These are phyloP conservation scores for Encephalitozoon cuniculi DNA, from an alignment of 371 early-diverging fungal genomes.

Conservation along the genomic window DNA sequence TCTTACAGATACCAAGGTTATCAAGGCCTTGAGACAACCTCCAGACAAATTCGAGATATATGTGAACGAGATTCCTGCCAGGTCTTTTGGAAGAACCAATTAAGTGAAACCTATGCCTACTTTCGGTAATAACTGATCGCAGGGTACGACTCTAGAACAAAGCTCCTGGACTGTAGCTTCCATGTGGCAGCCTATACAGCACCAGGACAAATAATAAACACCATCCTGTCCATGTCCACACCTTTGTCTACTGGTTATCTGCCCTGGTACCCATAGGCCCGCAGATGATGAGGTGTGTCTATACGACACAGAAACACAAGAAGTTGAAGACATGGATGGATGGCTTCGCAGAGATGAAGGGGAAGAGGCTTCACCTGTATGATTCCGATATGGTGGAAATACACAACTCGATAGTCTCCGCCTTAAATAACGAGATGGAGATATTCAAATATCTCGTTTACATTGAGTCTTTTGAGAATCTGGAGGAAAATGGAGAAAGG, in stretches of 20 bases:
- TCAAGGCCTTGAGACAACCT: background rate
- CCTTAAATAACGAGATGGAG: slow-evolving; percentile 27
- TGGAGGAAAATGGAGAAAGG: background rate
- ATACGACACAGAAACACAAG: slow-evolving; percentile 40
- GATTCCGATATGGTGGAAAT: slow-evolving; percentile 20
- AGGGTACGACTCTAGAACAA: too few species aligned
- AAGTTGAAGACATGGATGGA: slow-evolving; percentile 43
- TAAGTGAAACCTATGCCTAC: background rate
- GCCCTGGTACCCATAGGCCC: background rate
- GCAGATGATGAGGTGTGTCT: slow-evolving; percentile 32
- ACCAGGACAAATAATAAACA: background rate
- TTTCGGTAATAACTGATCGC: background rate
- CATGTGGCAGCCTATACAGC: too few species aligned
- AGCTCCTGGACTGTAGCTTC: too few species aligned
- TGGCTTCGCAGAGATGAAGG: slow-evolving; percentile 18
- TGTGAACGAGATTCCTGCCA: background rate
- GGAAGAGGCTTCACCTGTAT: slow-evolving; percentile 33
- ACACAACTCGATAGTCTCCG: background rate
- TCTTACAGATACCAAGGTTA: background rate
- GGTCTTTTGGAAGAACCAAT: background rate
- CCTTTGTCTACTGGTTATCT: background rate
- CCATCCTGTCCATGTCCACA: background rate
- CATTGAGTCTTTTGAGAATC: slow-evolving; percentile 12
- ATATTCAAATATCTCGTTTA: slow-evolving; percentile 33
- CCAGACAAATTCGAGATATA: background rate